These are phyloP conservation scores for Arctium minus DNA, from an alignment of 129 eudicot species.

Conservation along the genomic window DNA sequence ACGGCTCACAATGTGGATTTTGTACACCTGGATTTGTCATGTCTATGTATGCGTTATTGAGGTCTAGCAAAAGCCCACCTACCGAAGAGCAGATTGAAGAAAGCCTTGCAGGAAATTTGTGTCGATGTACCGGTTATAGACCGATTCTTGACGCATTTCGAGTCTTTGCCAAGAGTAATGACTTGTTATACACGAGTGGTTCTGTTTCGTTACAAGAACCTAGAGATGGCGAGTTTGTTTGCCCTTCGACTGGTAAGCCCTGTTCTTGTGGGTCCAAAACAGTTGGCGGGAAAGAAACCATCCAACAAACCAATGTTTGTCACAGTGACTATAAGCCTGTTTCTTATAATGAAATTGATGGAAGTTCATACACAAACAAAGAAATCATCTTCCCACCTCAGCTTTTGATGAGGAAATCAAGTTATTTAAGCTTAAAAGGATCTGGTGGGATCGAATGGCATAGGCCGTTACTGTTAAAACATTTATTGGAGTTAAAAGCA, in stretches of 20 bases:
- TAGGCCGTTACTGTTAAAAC: conserved; percentile 63
- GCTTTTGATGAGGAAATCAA: conserved; percentile 53
- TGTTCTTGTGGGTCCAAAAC: conserved; percentile 72
- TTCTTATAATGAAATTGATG: conserved; percentile 72
- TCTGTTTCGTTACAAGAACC: conserved; percentile 22
- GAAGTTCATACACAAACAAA: conserved; percentile 68
- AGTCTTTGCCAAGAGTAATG: conserved; percentile 86
- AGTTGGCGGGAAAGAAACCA: conserved; percentile 21
- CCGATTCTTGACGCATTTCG: conserved; percentile 95
- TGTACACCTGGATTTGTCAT: conserved; percentile 98
- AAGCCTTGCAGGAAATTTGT: conserved; percentile 91
- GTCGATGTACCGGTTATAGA: conserved; percentile 97
- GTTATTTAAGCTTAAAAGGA: conserved; percentile 59
- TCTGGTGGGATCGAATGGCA: conserved; percentile 80
- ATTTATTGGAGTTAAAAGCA: conserved; percentile 68
- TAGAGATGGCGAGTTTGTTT: conserved; percentile 49
- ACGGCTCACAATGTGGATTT: conserved; percentile 98
- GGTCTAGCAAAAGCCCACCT: conserved; percentile 77
- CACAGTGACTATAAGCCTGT: conserved; percentile 32
- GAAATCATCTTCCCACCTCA: conserved; percentile 98
- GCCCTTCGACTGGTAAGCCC: conserved; percentile 97
- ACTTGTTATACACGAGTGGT: conserved; percentile 53
- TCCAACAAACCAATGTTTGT: conserved; percentile 14
- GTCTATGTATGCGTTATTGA: conserved; percentile 94
- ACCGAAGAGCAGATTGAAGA: conserved; percentile 88